Percentiles rank a stretch among this genome's conserved stretches.
Evolutionary conservation across 2,329 filamentous ascomycete genomes (phyloP).

Genomic region (Ophiostoma himal-ulmi): DNA sequence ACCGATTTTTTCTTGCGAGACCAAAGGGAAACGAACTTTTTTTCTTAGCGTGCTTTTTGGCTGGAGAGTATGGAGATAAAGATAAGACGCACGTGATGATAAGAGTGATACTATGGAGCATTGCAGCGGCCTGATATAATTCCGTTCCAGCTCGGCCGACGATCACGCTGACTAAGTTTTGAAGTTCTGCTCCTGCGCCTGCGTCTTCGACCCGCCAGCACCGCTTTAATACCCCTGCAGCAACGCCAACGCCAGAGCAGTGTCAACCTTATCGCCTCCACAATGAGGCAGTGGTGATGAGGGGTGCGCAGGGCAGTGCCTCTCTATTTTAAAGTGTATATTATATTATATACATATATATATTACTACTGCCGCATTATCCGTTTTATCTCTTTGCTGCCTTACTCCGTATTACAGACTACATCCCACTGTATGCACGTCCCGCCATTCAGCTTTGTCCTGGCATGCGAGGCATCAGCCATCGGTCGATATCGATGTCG

Average conservation of each 20-base stretch:
- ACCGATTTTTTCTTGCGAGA: slow-evolving; percentile 14
- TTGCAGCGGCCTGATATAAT: slow-evolving; percentile 1
- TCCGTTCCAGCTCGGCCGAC: slow-evolving; percentile 2
- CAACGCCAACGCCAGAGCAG: neutral
- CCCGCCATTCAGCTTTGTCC: neutral
- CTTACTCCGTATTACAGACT: neutral
- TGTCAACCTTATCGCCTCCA: slow-evolving; percentile 6
- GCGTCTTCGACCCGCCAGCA: no score
- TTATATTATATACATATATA: neutral
- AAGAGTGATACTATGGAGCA: slow-evolving; percentile 10
- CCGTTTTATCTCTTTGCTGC: neutral
- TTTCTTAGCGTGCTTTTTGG: slow-evolving; percentile 18
- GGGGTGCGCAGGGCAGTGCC: neutral
- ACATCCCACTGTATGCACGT: neutral
- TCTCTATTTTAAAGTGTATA: slow-evolving; percentile 1
- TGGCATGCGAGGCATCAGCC: neutral
- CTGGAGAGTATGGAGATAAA: neutral
- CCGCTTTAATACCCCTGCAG: neutral
- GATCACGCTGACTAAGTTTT: neutral
- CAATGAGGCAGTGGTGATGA: slow-evolving; percentile 12
- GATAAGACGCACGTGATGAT: slow-evolving; percentile 11
- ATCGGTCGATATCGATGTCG: neutral
- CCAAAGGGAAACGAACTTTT: slow-evolving; percentile 20
- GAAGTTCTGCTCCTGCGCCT: neutral
- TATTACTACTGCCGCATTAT: neutral